phyloP scores from a whole-genome alignment of 352 stramenopile genomes.

The Plasmopara viticola region DNA sequence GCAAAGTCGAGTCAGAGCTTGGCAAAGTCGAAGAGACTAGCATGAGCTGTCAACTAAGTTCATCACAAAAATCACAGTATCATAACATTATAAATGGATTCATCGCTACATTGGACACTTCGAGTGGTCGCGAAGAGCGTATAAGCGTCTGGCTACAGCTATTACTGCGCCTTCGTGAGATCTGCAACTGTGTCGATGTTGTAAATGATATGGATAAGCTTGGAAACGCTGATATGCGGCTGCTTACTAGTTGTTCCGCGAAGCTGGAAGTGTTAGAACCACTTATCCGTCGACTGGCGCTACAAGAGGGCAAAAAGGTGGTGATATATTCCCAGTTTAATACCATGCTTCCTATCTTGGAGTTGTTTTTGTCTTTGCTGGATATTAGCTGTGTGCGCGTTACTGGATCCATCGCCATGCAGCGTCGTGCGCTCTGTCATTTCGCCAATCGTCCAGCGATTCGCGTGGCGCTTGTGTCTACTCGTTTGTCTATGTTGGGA shows the following conservation, averaged over 20 bases:
- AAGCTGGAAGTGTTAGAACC: slow-evolving; percentile 58
- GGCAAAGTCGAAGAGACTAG: slow-evolving; percentile 82
- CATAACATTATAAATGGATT: slow-evolving; percentile 55
- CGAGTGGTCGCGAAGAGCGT: slow-evolving; percentile 39
- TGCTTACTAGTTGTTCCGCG: slow-evolving; percentile 50
- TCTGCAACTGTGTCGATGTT: slow-evolving; percentile 81
- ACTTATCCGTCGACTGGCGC: slow-evolving; percentile 45
- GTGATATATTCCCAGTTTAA: slow-evolving; percentile 75
- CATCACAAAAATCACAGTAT: slow-evolving; percentile 62
- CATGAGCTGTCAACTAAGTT: slow-evolving; percentile 46
- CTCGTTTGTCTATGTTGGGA: slow-evolving; percentile 34
- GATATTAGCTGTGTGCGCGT: slow-evolving; percentile 63
- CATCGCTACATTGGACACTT: slow-evolving; percentile 31
- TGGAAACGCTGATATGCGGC: slow-evolving; percentile 48
- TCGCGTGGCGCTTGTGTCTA: slow-evolving; percentile 66
- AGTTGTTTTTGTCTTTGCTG: slow-evolving; percentile 59
- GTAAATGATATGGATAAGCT: slow-evolving; percentile 75
- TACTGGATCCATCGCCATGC: slow-evolving; percentile 41
- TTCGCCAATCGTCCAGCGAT: slow-evolving; percentile 58
- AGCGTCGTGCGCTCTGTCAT: slow-evolving; percentile 61
- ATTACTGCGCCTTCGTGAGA: slow-evolving; percentile 51
- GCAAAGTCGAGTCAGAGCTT: slow-evolving; percentile 68
- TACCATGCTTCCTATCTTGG: slow-evolving; percentile 64
- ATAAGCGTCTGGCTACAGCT: slow-evolving; percentile 59
- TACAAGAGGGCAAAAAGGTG: slow-evolving; percentile 60